A percentile compares a stretch with the other conserved stretches of the same genome.
Evolutionary conservation across 1,284 basidiomycete species (phyloP).

Genomic region (Sanghuangporus baumii): DNA sequence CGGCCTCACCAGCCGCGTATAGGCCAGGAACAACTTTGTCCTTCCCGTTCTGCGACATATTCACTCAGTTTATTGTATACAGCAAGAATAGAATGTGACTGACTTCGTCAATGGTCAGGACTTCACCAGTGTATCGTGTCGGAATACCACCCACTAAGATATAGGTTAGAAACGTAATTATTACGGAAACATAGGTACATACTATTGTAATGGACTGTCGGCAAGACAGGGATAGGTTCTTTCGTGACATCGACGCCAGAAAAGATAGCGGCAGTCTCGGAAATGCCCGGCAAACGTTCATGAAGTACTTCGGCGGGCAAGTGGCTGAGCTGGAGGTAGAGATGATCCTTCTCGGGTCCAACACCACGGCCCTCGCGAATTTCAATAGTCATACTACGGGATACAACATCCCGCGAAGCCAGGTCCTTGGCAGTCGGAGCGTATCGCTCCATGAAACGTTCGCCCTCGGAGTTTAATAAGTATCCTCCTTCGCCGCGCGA

Average conservation of each 20-base stretch:
- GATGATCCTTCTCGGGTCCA: conserved; percentile 97
- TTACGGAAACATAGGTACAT: conserved; percentile 29
- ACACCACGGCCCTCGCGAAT: conserved; percentile 99
- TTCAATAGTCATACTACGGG: conserved; percentile 98
- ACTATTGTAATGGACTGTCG: conserved; percentile 97
- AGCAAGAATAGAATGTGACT: neutral
- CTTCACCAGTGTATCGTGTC: conserved; percentile 97
- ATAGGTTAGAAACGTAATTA: conserved; percentile 11
- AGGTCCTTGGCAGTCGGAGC: conserved; percentile 99
- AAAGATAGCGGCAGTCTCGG: conserved; percentile 99
- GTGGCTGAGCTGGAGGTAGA: conserved; percentile 97
- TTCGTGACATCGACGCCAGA: conserved; percentile 99
- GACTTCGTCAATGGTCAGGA: conserved; percentile 75
- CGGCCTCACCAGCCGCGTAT: conserved; percentile 98
- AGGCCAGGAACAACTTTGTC: conserved; percentile 96
- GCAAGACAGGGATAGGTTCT: conserved; percentile 96
- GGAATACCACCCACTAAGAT: conserved; percentile 97
- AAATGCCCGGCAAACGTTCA: conserved; percentile 98
- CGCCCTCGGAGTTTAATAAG: conserved; percentile 96
- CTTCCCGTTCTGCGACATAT: conserved; percentile 57
- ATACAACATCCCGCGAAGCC: conserved; percentile 98
- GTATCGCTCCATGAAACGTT: conserved; percentile 99
- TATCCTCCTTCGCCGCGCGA: conserved; percentile 99
- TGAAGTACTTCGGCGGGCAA: conserved; percentile 94
- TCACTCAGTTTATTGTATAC: neutral